Conservation (phyloP, 768 basidiomycete genomes). For the Stropharia rugosoannulata region DNA sequence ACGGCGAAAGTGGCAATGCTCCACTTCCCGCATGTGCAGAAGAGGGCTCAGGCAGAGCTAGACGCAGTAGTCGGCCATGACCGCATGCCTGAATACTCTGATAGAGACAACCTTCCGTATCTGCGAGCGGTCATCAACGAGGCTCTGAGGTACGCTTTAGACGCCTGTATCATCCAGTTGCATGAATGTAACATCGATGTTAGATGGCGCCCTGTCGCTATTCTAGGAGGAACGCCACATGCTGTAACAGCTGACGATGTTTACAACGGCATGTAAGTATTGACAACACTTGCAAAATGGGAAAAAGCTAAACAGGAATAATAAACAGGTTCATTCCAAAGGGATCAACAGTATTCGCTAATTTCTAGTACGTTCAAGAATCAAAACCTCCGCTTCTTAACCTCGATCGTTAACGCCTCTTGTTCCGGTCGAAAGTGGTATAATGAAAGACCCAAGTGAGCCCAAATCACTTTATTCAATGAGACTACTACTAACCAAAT, state of each 20-base stretch:
- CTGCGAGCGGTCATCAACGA: slow-evolving; percentile 38
- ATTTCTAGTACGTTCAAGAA: slow-evolving; percentile 21
- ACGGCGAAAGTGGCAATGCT: slow-evolving; percentile 33
- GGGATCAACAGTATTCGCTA: slow-evolving; percentile 36
- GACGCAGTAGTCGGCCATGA: slow-evolving; percentile 34
- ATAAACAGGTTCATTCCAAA: slow-evolving; percentile 30
- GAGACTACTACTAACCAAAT: slow-evolving; percentile 3
- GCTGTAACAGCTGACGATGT: slow-evolving; percentile 36
- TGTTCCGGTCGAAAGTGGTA: background rate
- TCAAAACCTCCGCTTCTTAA: background rate
- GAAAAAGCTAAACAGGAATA: background rate
- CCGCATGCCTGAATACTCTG: slow-evolving; percentile 36
- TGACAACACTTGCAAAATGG: background rate
- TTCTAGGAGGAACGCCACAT: slow-evolving; percentile 35
- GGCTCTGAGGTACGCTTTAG: slow-evolving; percentile 25
- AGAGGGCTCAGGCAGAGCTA: slow-evolving; percentile 37
- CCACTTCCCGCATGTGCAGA: slow-evolving; percentile 36
- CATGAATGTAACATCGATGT: background rate
- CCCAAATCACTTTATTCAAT: background rate
- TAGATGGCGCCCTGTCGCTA: slow-evolving; percentile 34
- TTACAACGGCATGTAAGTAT: slow-evolving; percentile 33
- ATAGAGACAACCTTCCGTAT: slow-evolving; percentile 33
- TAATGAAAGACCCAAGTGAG: slow-evolving; percentile 3
- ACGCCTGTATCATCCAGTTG: background rate
- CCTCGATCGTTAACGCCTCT: background rate